These are phyloP conservation scores for Stenogyne calaminthoides DNA, from an alignment of 305 asterid species.

Conservation along the genomic window DNA sequence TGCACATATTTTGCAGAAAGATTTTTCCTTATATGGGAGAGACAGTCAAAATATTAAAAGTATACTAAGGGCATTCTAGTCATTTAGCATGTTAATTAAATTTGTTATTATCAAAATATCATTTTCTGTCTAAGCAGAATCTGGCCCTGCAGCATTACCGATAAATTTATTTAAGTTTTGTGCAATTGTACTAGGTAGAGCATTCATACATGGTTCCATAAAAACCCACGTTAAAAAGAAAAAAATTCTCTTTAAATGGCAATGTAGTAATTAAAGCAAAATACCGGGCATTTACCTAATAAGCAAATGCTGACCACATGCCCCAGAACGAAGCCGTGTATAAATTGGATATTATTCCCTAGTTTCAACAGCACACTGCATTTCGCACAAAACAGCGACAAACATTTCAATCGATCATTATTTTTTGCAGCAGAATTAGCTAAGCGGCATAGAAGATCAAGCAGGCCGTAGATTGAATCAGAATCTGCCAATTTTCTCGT, in stretches of 20 bases:
- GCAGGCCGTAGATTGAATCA: background rate
- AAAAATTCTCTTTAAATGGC: background rate
- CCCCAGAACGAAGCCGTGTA: background rate
- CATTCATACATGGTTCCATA: background rate
- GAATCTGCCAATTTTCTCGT: background rate
- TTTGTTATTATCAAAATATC: too few species aligned
- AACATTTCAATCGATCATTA: background rate
- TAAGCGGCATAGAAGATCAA: background rate
- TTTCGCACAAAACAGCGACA: background rate
- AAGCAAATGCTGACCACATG: background rate
- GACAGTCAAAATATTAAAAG: too few species aligned
- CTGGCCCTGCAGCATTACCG: too few species aligned
- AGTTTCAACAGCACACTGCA: background rate
- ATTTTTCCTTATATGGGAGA: too few species aligned
- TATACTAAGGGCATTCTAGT: too few species aligned
- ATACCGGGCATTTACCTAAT: background rate
- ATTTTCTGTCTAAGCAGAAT: too few species aligned
- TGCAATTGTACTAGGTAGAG: too few species aligned
- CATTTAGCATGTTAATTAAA: too few species aligned
- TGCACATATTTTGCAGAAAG: too few species aligned
- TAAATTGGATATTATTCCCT: background rate
- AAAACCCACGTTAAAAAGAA: background rate
- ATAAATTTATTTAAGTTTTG: too few species aligned
- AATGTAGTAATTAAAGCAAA: background rate
- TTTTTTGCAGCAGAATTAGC: background rate